phyloP scores from a whole-genome alignment of 129 eudicot species.

The Flaveria linearis region DNA sequence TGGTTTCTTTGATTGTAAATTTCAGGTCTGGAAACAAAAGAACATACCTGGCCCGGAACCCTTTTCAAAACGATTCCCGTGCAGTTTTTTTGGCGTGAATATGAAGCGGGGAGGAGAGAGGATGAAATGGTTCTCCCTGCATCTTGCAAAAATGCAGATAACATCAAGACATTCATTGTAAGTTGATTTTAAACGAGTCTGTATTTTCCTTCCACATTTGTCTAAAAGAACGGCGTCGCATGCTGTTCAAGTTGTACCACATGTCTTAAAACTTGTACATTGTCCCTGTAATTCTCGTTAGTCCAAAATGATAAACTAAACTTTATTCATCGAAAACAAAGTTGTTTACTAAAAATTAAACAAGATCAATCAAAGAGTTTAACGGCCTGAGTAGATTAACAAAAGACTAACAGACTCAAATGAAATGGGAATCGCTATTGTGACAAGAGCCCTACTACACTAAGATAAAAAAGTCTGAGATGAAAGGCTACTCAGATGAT shows the following conservation, averaged over 20 bases:
- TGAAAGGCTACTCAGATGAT: no score
- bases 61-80: conserved; percentile 21
- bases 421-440: no score
- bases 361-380: no score
- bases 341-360: no score
- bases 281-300: background rate
- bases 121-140: conserved; percentile 42
- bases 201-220: background rate
- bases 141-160: conserved; percentile 49
- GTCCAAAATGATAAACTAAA: no score
- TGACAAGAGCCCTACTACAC: no score
- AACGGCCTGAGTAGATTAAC: no score
- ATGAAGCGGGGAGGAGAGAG: conserved; percentile 54
- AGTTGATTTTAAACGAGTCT: background rate
- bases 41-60: conserved; percentile 7
- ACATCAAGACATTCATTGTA: background rate
- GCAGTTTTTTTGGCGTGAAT: conserved; percentile 46
- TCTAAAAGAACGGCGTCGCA: background rate
- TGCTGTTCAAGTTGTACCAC: conserved; percentile 23
- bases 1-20: background rate
- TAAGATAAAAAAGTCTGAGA: no score
- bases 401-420: no score
- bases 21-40: conserved; percentile 39
- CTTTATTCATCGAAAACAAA: no score
- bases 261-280: background rate